These are phyloP conservation scores for Myrmaecium sp. DNA, from an alignment of 2,329 filamentous ascomycete species.

Conservation along the genomic window DNA sequence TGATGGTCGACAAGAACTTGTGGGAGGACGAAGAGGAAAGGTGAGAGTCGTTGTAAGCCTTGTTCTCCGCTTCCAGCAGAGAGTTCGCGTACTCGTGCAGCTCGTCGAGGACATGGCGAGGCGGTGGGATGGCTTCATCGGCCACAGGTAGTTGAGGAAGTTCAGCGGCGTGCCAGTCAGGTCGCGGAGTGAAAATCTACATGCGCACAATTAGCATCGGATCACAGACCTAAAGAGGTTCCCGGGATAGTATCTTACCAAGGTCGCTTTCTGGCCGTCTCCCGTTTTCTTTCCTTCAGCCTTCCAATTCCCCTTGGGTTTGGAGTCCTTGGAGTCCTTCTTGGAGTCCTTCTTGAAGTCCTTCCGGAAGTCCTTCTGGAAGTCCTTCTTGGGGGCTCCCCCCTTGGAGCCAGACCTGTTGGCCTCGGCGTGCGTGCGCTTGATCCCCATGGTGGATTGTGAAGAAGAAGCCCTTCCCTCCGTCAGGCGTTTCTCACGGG, in stretches of 20 bases:
- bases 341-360: constrained; percentile 7
- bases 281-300: constrained; percentile 23
- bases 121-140: constrained; percentile 28
- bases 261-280: constrained; percentile 11
- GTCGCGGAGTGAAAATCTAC: constrained; percentile 42
- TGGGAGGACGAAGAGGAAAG: constrained; percentile 70
- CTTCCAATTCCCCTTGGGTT: not conserved
- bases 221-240: not conserved
- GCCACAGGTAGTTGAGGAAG: constrained; percentile 35
- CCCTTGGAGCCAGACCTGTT: constrained; percentile 4
- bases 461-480: too few species aligned
- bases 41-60: constrained; percentile 53
- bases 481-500: too few species aligned
- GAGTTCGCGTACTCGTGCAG: constrained; percentile 54
- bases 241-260: constrained; percentile 16
- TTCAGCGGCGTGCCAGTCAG: constrained; percentile 49
- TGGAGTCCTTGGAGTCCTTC: constrained; percentile 1
- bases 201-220: constrained; percentile 9
- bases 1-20: constrained; percentile 93
- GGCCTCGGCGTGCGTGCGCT: constrained; percentile 17
- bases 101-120: constrained; percentile 37
- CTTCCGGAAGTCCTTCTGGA: constrained; percentile 6
- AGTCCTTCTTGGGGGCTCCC: not conserved
- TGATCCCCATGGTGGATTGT: constrained; percentile 15
- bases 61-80: constrained; percentile 63